These are phyloP conservation scores for Inonotus obliquus DNA, from an alignment of 1,284 basidiomycete genomes.

Conservation along the genomic window DNA sequence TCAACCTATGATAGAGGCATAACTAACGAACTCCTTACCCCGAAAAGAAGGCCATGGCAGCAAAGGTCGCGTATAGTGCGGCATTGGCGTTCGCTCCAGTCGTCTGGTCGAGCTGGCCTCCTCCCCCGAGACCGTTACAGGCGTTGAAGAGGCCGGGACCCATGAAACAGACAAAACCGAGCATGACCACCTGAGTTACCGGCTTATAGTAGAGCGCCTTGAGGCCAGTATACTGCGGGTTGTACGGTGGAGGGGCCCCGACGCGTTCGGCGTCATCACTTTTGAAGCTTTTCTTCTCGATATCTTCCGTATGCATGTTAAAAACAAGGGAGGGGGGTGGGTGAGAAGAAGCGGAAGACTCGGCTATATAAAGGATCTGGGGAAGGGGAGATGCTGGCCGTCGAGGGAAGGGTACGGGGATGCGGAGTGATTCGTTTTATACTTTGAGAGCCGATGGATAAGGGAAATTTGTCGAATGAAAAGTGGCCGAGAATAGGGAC, in stretches of 20 bases:
- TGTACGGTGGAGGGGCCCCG: neutral
- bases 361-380: neutral
- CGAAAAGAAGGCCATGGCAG: constrained; percentile 25
- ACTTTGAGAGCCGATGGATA: neutral
- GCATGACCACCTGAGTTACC: constrained; percentile 26
- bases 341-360: neutral
- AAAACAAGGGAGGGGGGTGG: neutral
- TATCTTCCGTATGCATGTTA: constrained; percentile 5
- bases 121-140: constrained; percentile 28
- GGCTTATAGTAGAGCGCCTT: constrained; percentile 26
- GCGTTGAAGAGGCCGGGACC: constrained; percentile 29
- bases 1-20: neutral
- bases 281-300: constrained; percentile 8
- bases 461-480: no score
- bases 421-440: neutral
- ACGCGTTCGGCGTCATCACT: neutral
- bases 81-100: constrained; percentile 28
- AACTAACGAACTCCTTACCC: constrained; percentile 4
- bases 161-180: constrained; percentile 34
- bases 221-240: constrained; percentile 15
- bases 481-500: neutral
- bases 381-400: neutral
- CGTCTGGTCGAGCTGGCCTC: constrained; percentile 27
- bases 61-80: constrained; percentile 27
- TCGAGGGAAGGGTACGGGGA: neutral